phyloP scores from a whole-genome alignment of 75 land plant species.

The Cupressus sempervirens region DNA sequence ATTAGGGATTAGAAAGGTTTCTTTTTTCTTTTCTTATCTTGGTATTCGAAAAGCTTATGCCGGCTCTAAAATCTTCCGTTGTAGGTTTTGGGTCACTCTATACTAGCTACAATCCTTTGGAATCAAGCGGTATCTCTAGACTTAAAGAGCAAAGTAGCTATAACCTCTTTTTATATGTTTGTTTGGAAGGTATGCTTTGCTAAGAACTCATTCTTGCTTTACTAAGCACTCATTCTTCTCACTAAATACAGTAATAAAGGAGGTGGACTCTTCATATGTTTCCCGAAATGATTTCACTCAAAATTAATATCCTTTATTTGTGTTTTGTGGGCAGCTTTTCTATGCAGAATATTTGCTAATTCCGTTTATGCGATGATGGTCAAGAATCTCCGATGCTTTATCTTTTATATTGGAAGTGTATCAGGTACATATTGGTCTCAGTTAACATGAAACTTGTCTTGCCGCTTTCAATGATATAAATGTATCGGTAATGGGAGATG shows the following conservation, averaged over 20 bases:
- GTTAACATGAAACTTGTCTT: background rate
- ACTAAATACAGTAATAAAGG: background rate
- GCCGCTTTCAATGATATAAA: background rate
- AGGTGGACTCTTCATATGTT: background rate
- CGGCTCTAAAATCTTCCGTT: background rate
- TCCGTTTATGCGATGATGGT: slow-evolving; percentile 76
- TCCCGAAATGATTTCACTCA: background rate
- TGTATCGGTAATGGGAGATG: background rate
- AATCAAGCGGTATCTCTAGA: slow-evolving; percentile 54
- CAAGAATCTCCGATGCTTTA: background rate
- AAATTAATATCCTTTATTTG: slow-evolving; percentile 1
- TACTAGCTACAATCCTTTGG: slow-evolving; percentile 74
- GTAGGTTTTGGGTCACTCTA: slow-evolving; percentile 76
- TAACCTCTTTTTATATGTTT: slow-evolving; percentile 94
- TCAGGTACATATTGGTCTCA: background rate
- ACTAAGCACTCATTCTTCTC: background rate
- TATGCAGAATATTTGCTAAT: slow-evolving; percentile 93
- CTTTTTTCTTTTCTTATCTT: background rate
- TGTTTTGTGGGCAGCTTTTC: slow-evolving; percentile 66
- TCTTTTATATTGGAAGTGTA: background rate
- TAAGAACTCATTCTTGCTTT: no score
- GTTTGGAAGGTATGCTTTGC: slow-evolving; percentile 86
- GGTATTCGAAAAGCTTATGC: background rate
- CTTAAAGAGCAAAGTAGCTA: slow-evolving; percentile 68
- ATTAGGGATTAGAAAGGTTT: background rate